Percentiles rank a stretch among this genome's conserved stretches.
phyloP scores from a whole-genome alignment of 306 rosid species.

The Medicago truncatula region MtrunA17r5.0-ANR NC_053046.1:15294001-15294500 shows the following conservation, averaged over 20 bases:
- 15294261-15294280: constrained; percentile 55
- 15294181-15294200: too few species aligned
- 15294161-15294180: too few species aligned
- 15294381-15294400: constrained; percentile 50
- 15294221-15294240: too few species aligned
- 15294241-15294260: too few species aligned
- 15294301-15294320: constrained; percentile 52
- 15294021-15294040: constrained; percentile 42
- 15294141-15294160: too few species aligned
- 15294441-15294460: constrained; percentile 36
- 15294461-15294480: constrained; percentile 31
- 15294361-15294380: constrained; percentile 38
- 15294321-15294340: constrained; percentile 51
- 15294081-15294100: too few species aligned
- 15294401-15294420: constrained; percentile 45
- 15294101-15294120: too few species aligned
- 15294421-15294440: constrained; percentile 7
- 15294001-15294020: constrained; percentile 21
- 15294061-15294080: not conserved
- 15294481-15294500: constrained; percentile 27
- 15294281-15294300: constrained; percentile 42
- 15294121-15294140: too few species aligned
- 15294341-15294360: constrained; percentile 47
- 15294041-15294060: constrained; percentile 43
- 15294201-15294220: too few species aligned